Percentiles rank a stretch among this genome's conserved stretches.
These are phyloP conservation scores for Ganoderma lingzhi DNA, from an alignment of 1,284 basidiomycete species.

Conservation along the genomic window DNA sequence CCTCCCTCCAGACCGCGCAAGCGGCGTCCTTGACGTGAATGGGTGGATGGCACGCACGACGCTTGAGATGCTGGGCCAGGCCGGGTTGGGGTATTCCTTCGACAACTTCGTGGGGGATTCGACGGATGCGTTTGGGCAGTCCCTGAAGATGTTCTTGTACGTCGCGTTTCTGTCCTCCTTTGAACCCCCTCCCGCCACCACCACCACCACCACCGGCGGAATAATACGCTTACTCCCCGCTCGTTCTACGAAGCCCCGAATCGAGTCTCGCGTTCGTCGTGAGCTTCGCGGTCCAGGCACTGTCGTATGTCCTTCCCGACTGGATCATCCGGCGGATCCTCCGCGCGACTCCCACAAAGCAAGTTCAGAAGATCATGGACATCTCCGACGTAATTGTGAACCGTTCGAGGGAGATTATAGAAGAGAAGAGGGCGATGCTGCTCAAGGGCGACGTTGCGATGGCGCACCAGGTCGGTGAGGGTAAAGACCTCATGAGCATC, in stretches of 20 bases:
- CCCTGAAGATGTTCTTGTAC: constrained; percentile 36
- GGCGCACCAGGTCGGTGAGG: constrained; percentile 31
- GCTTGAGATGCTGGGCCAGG: constrained; percentile 23
- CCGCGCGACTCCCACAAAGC: not conserved
- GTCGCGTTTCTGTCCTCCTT: constrained; percentile 1
- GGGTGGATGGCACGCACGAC: constrained; percentile 20
- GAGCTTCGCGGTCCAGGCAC: not conserved
- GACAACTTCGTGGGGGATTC: constrained; percentile 16
- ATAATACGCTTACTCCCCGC: not conserved
- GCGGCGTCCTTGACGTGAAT: constrained; percentile 12
- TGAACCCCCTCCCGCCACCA: not conserved
- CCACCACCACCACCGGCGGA: no score
- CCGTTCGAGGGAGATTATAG: constrained; percentile 19
- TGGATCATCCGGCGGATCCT: constrained; percentile 1
- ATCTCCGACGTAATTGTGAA: constrained; percentile 22
- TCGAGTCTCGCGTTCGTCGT: not conserved
- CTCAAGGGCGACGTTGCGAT: constrained; percentile 34
- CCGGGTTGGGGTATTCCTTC: constrained; percentile 22
- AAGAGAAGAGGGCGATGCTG: constrained; percentile 29
- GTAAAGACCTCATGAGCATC: constrained; percentile 41
- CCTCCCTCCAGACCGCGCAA: not conserved
- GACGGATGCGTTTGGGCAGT: constrained; percentile 29
- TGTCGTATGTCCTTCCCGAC: constrained; percentile 1
- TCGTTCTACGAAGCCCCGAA: not conserved
- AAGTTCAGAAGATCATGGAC: constrained; percentile 8